Conservation (phyloP, 192 early-diverging fungal genomes). For the Coemansia sp. region DNA sequence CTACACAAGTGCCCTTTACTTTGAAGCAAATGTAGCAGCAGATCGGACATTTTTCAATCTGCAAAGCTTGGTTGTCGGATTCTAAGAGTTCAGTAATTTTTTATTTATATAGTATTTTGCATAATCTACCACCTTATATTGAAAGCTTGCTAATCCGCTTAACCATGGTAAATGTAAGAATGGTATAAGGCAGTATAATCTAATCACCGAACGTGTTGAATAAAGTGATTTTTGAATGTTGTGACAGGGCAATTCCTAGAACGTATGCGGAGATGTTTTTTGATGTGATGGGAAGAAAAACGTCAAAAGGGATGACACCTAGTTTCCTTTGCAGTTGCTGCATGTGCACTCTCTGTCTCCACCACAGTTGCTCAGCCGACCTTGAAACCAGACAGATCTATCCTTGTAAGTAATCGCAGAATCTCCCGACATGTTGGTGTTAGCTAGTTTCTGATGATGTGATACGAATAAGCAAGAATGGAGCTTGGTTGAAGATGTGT, state of each 20-base stretch:
- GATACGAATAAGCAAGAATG: background rate
- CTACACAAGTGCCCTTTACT: no score
- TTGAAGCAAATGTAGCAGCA: no score
- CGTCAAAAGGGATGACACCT: background rate
- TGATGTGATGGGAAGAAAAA: background rate
- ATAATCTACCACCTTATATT: no score
- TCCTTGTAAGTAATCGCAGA: conserved; percentile 14
- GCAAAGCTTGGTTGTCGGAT: no score
- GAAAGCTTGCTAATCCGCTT: no score
- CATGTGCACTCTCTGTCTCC: conserved; percentile 48
- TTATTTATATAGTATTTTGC: no score
- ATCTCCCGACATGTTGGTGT: background rate
- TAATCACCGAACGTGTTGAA: no score
- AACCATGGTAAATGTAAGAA: no score
- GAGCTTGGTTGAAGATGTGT: background rate
- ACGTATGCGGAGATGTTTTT: background rate
- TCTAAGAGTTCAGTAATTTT: no score
- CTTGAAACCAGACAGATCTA: conserved; percentile 25
- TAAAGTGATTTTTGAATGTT: no score
- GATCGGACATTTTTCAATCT: no score
- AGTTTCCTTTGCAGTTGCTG: conserved; percentile 37
- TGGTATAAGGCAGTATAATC: no score
- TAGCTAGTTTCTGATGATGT: background rate
- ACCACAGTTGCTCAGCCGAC: conserved; percentile 26
- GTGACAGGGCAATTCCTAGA: background rate